These are phyloP conservation scores for Ramaria sp. DNA, from an alignment of 768 basidiomycete genomes.

Conservation along the genomic window DNA sequence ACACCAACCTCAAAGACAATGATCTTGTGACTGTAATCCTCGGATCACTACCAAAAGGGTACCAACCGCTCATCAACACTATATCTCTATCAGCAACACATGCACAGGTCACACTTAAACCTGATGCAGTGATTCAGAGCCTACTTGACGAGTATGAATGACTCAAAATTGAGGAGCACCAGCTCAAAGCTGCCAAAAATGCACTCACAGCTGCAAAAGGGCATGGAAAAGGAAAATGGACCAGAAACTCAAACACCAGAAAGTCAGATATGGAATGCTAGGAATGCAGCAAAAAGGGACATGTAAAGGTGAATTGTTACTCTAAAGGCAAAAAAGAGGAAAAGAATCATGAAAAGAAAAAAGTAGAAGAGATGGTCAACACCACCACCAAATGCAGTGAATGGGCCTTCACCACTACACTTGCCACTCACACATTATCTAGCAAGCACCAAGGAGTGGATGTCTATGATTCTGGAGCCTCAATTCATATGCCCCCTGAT, in stretches of 20 bases:
- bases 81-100: constrained; percentile 9
- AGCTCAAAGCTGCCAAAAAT: not conserved
- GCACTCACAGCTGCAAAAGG: not conserved
- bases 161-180: not conserved
- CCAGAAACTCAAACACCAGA: not conserved
- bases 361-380: not conserved
- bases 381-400: not conserved
- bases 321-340: constrained; percentile 14
- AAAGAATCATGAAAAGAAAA: not conserved
- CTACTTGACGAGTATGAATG: constrained; percentile 7
- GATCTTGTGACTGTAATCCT: constrained; percentile 25
- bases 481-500: no score
- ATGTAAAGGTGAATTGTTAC: constrained; percentile 12
- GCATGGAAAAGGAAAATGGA: not conserved
- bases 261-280: constrained; percentile 10
- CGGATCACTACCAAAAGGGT: constrained; percentile 24
- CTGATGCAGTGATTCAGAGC: not conserved
- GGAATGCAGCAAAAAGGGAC: constrained; percentile 15
- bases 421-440: not conserved
- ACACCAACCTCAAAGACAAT: constrained; percentile 19
- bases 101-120: not conserved
- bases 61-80: constrained; percentile 22
- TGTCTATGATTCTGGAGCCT: no score
- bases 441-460: no score
- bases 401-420: not conserved